Base-by-base conservation (phyloP, 148 eudicot genomes). In the Rhododendron vialii region DNA sequence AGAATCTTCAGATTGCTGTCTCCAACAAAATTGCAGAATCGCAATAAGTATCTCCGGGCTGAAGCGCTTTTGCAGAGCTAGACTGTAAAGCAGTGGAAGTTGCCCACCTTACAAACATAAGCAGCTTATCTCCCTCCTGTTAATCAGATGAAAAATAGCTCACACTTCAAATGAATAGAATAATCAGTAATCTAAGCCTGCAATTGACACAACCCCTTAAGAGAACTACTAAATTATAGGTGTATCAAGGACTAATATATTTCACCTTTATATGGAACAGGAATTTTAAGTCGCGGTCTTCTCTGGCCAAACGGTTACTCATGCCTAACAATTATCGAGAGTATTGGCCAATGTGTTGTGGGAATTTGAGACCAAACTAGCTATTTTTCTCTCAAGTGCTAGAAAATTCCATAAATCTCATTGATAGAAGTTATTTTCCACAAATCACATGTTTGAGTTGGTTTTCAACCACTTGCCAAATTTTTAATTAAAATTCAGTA, bases 81-180 rank as follows among this genome's bases (percentile, higher is more conserved):
- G 90, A 90, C 45, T 35, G 87, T 82, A 93, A 67, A 41, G 98
- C 96, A 80, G 93, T 91, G 18, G 93, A 91, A 92, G 87, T 92
- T 33, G 98, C 95, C 99, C 98, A 94, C 18, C 61, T 84, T 76
- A 94, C 89, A 84, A 96, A 92, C 75, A 88, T 87, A 1, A 86
- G 84, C 82, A 96, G 92, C 89, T 93, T 95, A 82, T 91, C 90
- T 86, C 80, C 86, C 85, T 87, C 96, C 98, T 96, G 92, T 78
- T 89, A 67, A 74, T 80, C 28, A 86, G 36, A 84, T 51, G 79
- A 24, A 45, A 28, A 12, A 47, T 20, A 81, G 8, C 87, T 61
- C 82, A 88, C 8, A 59, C 4, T 69, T 69, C 36, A 33, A 28
- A 61, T 2, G 28, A 75, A 73, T 41, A 53, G 26, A 20, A 50